Conservation (phyloP, 106 monocot genomes). For the Iris macrosiphon region DNA sequence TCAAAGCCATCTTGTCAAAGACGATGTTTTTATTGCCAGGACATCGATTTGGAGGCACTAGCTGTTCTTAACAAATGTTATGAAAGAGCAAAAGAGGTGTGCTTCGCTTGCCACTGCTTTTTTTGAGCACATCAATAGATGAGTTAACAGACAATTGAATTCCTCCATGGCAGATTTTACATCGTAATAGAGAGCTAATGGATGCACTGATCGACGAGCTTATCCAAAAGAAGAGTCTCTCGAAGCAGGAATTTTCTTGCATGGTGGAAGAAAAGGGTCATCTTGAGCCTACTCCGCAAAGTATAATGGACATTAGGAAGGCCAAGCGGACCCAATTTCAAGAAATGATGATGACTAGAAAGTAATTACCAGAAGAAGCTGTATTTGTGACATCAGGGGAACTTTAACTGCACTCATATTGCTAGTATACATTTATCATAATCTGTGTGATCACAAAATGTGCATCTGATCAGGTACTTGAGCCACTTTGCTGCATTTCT, state of each 20-base stretch:
- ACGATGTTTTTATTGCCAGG: constrained; percentile 34
- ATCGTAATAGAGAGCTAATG: constrained; percentile 49
- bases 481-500: too few relatives aligned
- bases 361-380: constrained; percentile 12
- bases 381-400: background rate
- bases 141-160: background rate
- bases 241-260: constrained; percentile 60
- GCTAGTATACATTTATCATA: too few relatives aligned
- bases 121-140: background rate
- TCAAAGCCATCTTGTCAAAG: background rate
- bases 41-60: constrained; percentile 75
- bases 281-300: constrained; percentile 44
- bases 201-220: constrained; percentile 56
- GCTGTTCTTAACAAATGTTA: constrained; percentile 65
- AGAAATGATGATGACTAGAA: constrained; percentile 51
- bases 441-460: too few relatives aligned
- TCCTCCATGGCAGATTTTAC: constrained; percentile 74
- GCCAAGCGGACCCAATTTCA: constrained; percentile 45
- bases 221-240: constrained; percentile 69
- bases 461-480: too few relatives aligned
- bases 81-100: constrained; percentile 67
- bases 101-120: background rate
- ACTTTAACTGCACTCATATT: too few relatives aligned
- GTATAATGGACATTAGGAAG: constrained; percentile 59
- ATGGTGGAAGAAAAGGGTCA: constrained; percentile 60